Conservation (phyloP, 257 asterid species). For the Nicotiana knightiana region DNA sequence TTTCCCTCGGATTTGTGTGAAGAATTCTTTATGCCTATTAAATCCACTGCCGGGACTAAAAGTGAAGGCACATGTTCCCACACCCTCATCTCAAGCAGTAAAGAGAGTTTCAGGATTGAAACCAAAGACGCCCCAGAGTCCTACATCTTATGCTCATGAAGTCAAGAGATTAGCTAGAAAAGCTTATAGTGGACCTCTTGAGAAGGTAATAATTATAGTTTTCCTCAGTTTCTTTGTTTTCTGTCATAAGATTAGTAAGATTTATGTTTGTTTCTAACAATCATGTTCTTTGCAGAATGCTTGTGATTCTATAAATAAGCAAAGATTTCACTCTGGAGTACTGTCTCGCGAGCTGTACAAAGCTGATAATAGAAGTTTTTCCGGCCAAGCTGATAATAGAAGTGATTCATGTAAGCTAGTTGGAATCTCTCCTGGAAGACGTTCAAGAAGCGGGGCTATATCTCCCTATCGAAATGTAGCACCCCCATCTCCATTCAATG, state of each 20-base stretch:
- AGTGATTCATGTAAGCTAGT: conserved; percentile 35
- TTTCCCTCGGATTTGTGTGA: conserved; percentile 72
- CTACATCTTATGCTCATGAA: conserved; percentile 35
- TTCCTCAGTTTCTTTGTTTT: background rate
- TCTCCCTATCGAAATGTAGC: conserved; percentile 82
- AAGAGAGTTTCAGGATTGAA: conserved; percentile 9
- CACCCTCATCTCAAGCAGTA: conserved; percentile 5
- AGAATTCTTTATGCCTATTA: conserved; percentile 62
- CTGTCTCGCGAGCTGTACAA: conserved; percentile 48
- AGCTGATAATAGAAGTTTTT: conserved; percentile 29
- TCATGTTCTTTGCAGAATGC: conserved; percentile 40
- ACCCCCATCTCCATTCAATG: conserved; percentile 71
- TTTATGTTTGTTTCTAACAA: background rate
- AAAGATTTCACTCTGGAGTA: conserved; percentile 69
- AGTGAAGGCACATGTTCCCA: conserved; percentile 40
- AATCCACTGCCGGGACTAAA: conserved; percentile 65
- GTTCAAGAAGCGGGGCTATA: conserved; percentile 57
- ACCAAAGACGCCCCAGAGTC: conserved; percentile 6
- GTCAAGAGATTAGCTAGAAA: conserved; percentile 55
- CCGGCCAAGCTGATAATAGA: conserved; percentile 32
- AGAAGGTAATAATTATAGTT: conserved; percentile 41
- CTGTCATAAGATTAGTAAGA: background rate
- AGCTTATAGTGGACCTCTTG: conserved; percentile 87
- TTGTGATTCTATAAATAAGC: conserved; percentile 44
- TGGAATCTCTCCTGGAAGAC: conserved; percentile 55